Evolutionary conservation across 2,329 filamentous ascomycete genomes (phyloP).

Genomic region (Aspergillus texensis): DNA sequence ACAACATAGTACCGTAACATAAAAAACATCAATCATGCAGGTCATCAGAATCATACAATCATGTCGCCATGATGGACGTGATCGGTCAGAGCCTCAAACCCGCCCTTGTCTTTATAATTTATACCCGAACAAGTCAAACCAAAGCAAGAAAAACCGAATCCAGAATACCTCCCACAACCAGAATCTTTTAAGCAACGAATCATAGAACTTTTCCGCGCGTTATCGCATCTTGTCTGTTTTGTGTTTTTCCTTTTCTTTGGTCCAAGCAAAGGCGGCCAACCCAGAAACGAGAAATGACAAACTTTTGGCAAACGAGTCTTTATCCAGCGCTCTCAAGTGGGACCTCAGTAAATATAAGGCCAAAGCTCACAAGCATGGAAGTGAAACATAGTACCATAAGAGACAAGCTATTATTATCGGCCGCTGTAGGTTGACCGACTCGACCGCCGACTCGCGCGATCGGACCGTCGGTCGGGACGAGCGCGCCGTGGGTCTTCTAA

Average conservation of each 20-base stretch:
- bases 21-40: constrained; percentile 24
- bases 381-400: background rate
- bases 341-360: background rate
- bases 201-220: constrained; percentile 19
- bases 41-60: constrained; percentile 33
- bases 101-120: constrained; percentile 18
- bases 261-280: constrained; percentile 13
- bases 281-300: constrained; percentile 13
- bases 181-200: constrained; percentile 16
- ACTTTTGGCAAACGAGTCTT: constrained; percentile 8
- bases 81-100: constrained; percentile 23
- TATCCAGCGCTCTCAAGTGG: background rate
- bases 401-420: constrained; percentile 21
- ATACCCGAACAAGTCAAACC: constrained; percentile 14
- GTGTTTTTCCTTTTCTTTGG: constrained; percentile 8
- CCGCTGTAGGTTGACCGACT: constrained; percentile 42
- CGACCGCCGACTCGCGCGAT: constrained; percentile 40
- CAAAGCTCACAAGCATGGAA: background rate
- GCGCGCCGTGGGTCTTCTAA: constrained; percentile 36
- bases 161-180: constrained; percentile 24
- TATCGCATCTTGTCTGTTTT: background rate
- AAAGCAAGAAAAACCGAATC: constrained; percentile 17
- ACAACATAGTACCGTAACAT: constrained; percentile 13
- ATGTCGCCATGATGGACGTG: constrained; percentile 30
- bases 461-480: constrained; percentile 39